Evolutionary conservation across 108 stramenopile genomes (phyloP), one percentile per base, ranked within the genome.

Genomic region (Stephanodiscus minutulus): DNA sequence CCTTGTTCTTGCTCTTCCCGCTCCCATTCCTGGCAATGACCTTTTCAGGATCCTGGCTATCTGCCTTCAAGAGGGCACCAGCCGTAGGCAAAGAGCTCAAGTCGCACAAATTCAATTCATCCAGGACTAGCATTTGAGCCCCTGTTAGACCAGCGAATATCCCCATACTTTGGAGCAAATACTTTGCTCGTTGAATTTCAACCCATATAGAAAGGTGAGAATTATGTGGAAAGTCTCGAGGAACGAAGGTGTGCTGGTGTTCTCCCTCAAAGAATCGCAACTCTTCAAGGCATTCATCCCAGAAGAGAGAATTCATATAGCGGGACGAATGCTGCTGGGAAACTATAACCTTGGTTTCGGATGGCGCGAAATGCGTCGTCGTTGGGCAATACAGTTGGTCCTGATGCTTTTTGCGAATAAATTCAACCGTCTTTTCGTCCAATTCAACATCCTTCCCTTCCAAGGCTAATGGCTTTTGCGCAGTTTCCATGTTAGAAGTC

Each of bases 281-380:
- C 39, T 66, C 77, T 56, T 79, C 77, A 28, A 79, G 43, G 33
- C 70, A 67, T 57, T 79, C 77, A 57, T 79, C 69, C 77, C 77
- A 79, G 61, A 79, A 79, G 0, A 71, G 59, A 21, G 69, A 67
- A 44, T 63, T 56, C 21, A 61, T 48, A 43, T 68, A 35, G 11
- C 68, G 61, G 36, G 31, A 48, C 8, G 76, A 69, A 61, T 61
- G 60, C 7, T 18, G 22, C 43, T 44, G 43, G 0, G 35, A 17
- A 5, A 36, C n/a, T 18, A 5, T 53, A 57, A 49, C 43, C 17
- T 41, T 18, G 13, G 13, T 11, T 44, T 15, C 43, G 1, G 0
- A 44, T 44, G 13, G 43, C 43, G 15, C 12, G 15, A 13, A 44
- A 39, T 39, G 1, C 12, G 72, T 46, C 20, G 24, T 15, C 25